Evolutionary conservation across 352 stramenopile species (phyloP), one percentile per base, ranked within the genome.

Genomic region (Phytophthora uliginosa): DNA sequence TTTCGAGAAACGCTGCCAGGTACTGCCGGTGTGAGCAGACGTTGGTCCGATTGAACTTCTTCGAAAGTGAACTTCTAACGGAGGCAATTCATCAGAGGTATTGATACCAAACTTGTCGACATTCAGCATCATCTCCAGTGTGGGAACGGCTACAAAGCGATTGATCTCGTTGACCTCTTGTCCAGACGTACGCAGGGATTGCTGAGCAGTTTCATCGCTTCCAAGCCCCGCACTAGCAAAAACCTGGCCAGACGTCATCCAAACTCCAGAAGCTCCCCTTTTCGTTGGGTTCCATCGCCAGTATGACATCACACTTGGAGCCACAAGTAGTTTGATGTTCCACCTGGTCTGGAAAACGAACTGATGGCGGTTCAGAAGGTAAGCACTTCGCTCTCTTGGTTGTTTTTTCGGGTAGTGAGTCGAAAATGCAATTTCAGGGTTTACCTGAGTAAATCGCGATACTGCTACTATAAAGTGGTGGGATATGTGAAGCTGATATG

Each of bases 401-500:
- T 52, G 38, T 33, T 69, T 34, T 10, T 40, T 33, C 45, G 22
- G 56, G 33, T 10, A 65, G 1, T 5, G 8, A 17, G 22, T 51
- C 2, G 58, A 71, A 40, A 78, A 80, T 13, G 22, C 15, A 31
- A 67, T 66, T 2, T 50, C 28, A 22, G 72, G 34, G 15, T 77
- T 20, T 50, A 40, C 63, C 24, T 52, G 64, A 56, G 55, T 15
- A 31, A 90, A 90, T 47, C 54, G 55, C 59, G 55, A 36, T 2
- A 90, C 24, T 2, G 69, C 55, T 38, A 81, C 22, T 8, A 93
- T n/a, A 17, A 93, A 80, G 45, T 84, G 74, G 34, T 74, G 59
- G 12, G 89, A 94, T 28, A 93, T 17, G 59, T 96, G 86, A 40
- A 85, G 63, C 65, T 96, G 89, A 45, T 85, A 84, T 3, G 83